Evolutionary conservation across 441 rosid species (phyloP).

Genomic region (Gossypium trilobum): DNA sequence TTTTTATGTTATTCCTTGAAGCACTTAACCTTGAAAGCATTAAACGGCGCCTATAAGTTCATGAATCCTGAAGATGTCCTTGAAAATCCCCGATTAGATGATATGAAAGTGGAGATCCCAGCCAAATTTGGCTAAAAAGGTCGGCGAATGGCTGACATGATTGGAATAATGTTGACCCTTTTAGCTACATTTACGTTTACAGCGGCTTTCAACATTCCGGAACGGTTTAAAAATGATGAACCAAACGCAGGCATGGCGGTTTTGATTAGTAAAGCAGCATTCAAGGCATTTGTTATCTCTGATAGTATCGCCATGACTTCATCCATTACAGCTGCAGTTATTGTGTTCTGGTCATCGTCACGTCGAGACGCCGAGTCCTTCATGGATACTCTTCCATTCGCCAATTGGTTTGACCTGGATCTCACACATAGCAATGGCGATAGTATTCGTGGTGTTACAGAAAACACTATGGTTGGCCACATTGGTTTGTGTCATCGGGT

Average conservation of each 20-base stretch:
- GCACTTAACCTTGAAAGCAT: slow-evolving; percentile 1
- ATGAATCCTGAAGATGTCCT: neutral
- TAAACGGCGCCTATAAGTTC: neutral
- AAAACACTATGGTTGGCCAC: neutral
- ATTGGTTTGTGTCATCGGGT: neutral
- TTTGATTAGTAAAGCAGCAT: slow-evolving; percentile 10
- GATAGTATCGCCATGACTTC: slow-evolving; percentile 12
- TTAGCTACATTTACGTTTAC: slow-evolving; percentile 17
- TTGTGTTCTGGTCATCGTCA: slow-evolving; percentile 10
- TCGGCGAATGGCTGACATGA: neutral
- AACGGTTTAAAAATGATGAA: slow-evolving; percentile 13
- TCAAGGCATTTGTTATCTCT: slow-evolving; percentile 12
- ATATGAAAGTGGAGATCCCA: neutral
- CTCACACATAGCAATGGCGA: slow-evolving; percentile 11
- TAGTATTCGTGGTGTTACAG: slow-evolving; percentile 7
- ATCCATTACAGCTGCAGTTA: slow-evolving; percentile 14
- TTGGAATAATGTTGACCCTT: neutral
- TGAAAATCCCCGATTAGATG: neutral
- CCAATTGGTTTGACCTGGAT: slow-evolving; percentile 12
- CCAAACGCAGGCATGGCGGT: slow-evolving; percentile 16
- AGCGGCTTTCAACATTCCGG: slow-evolving; percentile 13
- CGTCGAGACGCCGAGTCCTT: neutral
- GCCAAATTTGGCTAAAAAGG: neutral
- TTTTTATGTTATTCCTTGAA: neutral
- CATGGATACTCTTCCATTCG: neutral